Percentiles rank a stretch among this genome's conserved stretches.
These are phyloP conservation scores for Naematelia aurantialba DNA, from an alignment of 768 basidiomycete species.

Conservation along the genomic window DNA sequence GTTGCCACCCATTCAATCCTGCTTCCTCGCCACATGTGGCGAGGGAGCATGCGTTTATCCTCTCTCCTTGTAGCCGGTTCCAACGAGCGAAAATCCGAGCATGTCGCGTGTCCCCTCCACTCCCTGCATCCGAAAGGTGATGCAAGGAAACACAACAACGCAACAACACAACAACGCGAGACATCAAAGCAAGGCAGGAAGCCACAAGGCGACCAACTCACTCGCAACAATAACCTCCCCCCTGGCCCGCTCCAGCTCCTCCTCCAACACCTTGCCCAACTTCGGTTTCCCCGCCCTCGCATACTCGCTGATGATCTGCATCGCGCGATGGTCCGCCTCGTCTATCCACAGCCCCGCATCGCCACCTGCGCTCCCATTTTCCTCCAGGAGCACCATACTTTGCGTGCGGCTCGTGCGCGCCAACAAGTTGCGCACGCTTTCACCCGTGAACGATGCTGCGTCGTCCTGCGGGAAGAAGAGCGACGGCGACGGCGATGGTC, in stretches of 20 bases:
- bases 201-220: slow-evolving; percentile 54
- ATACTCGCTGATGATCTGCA: slow-evolving; percentile 61
- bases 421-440: slow-evolving; percentile 25
- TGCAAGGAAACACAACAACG: no score
- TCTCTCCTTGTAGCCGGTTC: no score
- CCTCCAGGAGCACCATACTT: slow-evolving; percentile 45
- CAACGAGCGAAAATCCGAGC: no score
- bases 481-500: slow-evolving; percentile 34
- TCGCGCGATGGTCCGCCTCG: slow-evolving; percentile 60
- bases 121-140: no score
- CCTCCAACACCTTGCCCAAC: slow-evolving; percentile 60
- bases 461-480: slow-evolving; percentile 37
- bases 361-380: slow-evolving; percentile 11
- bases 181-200: slow-evolving; percentile 4
- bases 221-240: slow-evolving; percentile 67
- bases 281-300: slow-evolving; percentile 66
- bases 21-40: no score
- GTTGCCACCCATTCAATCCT: no score
- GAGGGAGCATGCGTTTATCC: no score
- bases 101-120: no score
- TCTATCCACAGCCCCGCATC: slow-evolving; percentile 53
- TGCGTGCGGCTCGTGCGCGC: slow-evolving; percentile 27
- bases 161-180: no score
- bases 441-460: slow-evolving; percentile 33
- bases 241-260: slow-evolving; percentile 60